Conservation (phyloP, 2,329 filamentous ascomycete species). For the Fusarium sp. region DNA sequence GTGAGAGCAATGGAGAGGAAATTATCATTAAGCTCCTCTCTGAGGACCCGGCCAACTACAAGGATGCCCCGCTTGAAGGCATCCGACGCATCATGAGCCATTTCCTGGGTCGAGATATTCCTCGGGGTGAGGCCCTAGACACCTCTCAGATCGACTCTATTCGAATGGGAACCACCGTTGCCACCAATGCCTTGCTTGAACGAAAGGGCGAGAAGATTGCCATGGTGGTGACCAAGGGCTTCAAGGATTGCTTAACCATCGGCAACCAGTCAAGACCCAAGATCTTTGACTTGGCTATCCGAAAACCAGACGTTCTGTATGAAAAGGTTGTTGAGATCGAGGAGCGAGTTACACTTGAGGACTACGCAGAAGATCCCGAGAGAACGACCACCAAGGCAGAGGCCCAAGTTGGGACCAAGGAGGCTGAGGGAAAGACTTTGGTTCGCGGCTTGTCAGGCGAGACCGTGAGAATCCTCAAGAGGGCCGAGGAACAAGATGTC, state of each 20-base stretch:
- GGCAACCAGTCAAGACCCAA: conserved; percentile 90
- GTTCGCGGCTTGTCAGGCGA: conserved; percentile 77
- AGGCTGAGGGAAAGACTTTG: conserved; percentile 67
- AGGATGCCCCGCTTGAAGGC: conserved; percentile 90
- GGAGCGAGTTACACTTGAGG: conserved; percentile 90
- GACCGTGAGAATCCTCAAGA: conserved; percentile 73
- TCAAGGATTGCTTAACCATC: conserved; percentile 88
- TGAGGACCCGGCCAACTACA: conserved; percentile 90
- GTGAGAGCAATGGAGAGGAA: conserved; percentile 82
- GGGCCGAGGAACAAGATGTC: conserved; percentile 67
- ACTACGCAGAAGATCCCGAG: conserved; percentile 89
- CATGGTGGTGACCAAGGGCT: conserved; percentile 87
- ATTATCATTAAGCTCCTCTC: conserved; percentile 90
- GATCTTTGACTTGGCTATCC: conserved; percentile 91
- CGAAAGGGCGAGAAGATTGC: conserved; percentile 91
- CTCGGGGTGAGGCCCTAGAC: conserved; percentile 82
- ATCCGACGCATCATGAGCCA: conserved; percentile 87
- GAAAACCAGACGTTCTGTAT: conserved; percentile 88
- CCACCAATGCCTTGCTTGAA: conserved; percentile 91
- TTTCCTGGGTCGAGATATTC: conserved; percentile 81
- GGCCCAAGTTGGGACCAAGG: conserved; percentile 61
- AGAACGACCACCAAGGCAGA: conserved; percentile 68
- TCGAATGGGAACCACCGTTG: conserved; percentile 95
- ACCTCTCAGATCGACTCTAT: conserved; percentile 89
- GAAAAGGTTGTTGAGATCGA: conserved; percentile 88